These are phyloP conservation scores for Trichoderma koningiopsis DNA, from an alignment of 2,329 filamentous ascomycete genomes.

Conservation along the genomic window DNA sequence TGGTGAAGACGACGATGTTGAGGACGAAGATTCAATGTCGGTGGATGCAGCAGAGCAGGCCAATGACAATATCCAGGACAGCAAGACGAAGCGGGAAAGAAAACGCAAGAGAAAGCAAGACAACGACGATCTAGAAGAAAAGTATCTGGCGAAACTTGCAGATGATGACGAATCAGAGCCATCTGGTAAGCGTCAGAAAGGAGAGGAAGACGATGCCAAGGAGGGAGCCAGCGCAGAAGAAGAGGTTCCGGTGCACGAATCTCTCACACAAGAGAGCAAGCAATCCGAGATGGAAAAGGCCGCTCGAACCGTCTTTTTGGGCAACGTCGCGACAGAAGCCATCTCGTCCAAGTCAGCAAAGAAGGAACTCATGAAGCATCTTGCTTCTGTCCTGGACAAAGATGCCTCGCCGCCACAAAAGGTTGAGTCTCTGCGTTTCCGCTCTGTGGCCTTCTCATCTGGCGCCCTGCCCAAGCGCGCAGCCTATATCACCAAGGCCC, in stretches of 20 bases:
- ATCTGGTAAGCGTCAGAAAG: constrained; percentile 55
- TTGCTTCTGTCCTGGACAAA: constrained; percentile 70
- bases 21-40: constrained; percentile 29
- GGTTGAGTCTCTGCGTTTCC: constrained; percentile 89
- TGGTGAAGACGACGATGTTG: constrained; percentile 34
- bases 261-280: constrained; percentile 55
- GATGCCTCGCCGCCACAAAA: constrained; percentile 63
- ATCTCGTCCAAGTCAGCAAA: constrained; percentile 81
- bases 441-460: constrained; percentile 83
- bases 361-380: constrained; percentile 74
- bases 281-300: constrained; percentile 77
- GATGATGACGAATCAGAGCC: constrained; percentile 61
- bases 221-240: constrained; percentile 49
- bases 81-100: constrained; percentile 49
- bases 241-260: constrained; percentile 59
- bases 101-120: constrained; percentile 70
- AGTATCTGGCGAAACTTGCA: constrained; percentile 68
- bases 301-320: constrained; percentile 85
- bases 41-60: constrained; percentile 41
- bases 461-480: constrained; percentile 84
- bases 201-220: constrained; percentile 31
- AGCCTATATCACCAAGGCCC: constrained; percentile 85
- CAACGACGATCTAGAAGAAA: constrained; percentile 69
- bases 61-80: constrained; percentile 41
- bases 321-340: constrained; percentile 82